These are phyloP conservation scores for Neurospora africana DNA, from an alignment of 495 filamentous ascomycete species.

Conservation along the genomic window DNA sequence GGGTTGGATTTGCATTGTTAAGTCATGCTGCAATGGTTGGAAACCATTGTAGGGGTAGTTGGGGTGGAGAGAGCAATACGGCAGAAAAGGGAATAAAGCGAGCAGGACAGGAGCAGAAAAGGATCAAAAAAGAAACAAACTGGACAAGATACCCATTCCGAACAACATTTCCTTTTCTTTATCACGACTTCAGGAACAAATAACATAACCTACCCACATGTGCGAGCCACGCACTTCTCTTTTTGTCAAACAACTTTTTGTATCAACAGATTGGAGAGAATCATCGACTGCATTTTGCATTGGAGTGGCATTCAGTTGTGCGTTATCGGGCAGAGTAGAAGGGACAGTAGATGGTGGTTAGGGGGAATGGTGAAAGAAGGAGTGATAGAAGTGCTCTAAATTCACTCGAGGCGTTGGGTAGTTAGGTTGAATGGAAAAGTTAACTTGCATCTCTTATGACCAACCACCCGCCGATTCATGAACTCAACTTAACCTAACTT, in stretches of 20 bases:
- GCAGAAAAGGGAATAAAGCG: background rate
- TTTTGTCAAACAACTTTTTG: background rate
- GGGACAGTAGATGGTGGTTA: background rate
- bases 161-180: background rate
- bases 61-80: background rate
- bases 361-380: background rate
- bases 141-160: background rate
- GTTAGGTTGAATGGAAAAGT: background rate
- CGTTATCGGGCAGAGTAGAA: background rate
- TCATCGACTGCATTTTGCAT: background rate
- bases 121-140: background rate
- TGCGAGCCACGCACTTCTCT: background rate
- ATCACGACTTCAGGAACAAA: background rate
- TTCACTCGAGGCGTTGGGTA: background rate
- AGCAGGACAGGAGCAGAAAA: background rate
- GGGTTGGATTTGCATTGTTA: background rate
- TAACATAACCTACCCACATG: background rate
- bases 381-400: background rate
- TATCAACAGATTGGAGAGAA: background rate
- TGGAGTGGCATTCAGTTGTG: background rate
- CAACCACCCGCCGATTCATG: background rate
- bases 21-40: background rate
- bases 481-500: background rate
- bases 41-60: too few relatives aligned
- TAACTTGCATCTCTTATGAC: background rate